Evolutionary conservation across 371 early-diverging fungal genomes (phyloP).

Genomic region (Rhizopus arrhizus): DNA sequence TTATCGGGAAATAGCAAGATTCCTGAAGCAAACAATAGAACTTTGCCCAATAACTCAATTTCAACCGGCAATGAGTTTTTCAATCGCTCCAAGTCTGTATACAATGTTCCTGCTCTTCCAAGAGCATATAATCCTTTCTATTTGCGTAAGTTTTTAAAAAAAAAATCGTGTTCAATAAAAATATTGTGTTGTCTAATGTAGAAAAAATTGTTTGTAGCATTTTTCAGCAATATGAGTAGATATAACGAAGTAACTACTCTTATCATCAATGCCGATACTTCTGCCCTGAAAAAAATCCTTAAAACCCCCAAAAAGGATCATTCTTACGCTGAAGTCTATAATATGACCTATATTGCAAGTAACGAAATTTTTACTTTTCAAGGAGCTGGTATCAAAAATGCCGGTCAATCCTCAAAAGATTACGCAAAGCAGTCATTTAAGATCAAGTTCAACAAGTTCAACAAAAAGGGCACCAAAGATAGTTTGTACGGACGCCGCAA

Average conservation of each 20-base stretch:
- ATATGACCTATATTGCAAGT: slow-evolving; percentile 53
- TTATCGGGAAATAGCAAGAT: slow-evolving; percentile 7
- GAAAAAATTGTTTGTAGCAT: slow-evolving; percentile 15
- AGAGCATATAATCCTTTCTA: slow-evolving; percentile 48
- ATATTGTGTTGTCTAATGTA: background rate
- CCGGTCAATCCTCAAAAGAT: slow-evolving; percentile 57
- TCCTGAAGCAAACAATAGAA: slow-evolving; percentile 32
- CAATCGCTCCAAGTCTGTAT: slow-evolving; percentile 41
- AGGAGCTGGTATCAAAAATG: slow-evolving; percentile 48
- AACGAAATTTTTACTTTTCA: slow-evolving; percentile 43
- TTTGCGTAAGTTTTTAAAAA: slow-evolving; percentile 32
- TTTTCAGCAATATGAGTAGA: slow-evolving; percentile 32
- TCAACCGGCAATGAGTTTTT: slow-evolving; percentile 59
- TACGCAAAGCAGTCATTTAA: slow-evolving; percentile 56
- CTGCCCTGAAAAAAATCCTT: slow-evolving; percentile 35
- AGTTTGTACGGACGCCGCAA: slow-evolving; percentile 43
- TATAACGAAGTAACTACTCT: slow-evolving; percentile 48
- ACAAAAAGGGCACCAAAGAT: slow-evolving; percentile 19
- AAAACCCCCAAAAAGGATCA: slow-evolving; percentile 31
- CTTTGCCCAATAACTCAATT: slow-evolving; percentile 30
- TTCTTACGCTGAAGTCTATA: slow-evolving; percentile 30
- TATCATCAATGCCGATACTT: slow-evolving; percentile 41
- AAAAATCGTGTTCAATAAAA: background rate
- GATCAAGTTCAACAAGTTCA: slow-evolving; percentile 49
- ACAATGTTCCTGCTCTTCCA: slow-evolving; percentile 51